Evolutionary conservation across 2,329 filamentous ascomycete species (phyloP), one percentile per base, ranked within the genome.

Genomic region (Cytospora piceicola): DNA sequence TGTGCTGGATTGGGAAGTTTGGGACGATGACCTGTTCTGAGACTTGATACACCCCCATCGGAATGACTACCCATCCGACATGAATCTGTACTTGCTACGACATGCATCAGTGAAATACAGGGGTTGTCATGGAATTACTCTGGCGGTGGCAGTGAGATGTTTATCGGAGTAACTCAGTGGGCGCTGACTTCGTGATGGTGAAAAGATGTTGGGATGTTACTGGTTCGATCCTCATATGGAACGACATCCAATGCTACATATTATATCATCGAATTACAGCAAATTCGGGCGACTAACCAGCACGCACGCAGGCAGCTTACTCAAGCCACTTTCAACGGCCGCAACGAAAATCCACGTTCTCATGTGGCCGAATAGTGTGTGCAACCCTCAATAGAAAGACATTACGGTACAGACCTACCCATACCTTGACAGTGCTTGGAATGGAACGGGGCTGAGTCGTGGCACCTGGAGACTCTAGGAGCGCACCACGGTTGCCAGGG

Each of bases 401-500:
- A 58, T 71, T 8, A 57, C 74, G 12, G 69, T 72, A 36, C 69
- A 70, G 15, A 64, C 69, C 0, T 68, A 66, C 24, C 72, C 72
- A 6, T 78, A 76, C 58, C 27, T 29, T 5, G 27, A 29, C 27
- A 5, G 27, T 29, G 27, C 5, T 29, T 29, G 27, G 27, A 29
- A 5, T 29, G 27, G 27, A 29, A 29, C 3, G 5, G 27, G 27
- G 27, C 27, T 5, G 27, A 29, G 27, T 29, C 27, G 27, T 29
- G 27, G 27, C 5, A 29, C 27, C 73, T 82, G 4, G 73, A 77
- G 5, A 61, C 73, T 2, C 69, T 80, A 9, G 74, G 73, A n/a
- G 73, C 80, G 1, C 74, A 78, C 55, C 81, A 80, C 0, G 73
- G 75, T 6, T 75, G 73, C 32, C 79, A 81, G 55, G 73, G 77